Base-by-base conservation (phyloP, 257 asterid species). In the Penstemon newberryi region DNA sequence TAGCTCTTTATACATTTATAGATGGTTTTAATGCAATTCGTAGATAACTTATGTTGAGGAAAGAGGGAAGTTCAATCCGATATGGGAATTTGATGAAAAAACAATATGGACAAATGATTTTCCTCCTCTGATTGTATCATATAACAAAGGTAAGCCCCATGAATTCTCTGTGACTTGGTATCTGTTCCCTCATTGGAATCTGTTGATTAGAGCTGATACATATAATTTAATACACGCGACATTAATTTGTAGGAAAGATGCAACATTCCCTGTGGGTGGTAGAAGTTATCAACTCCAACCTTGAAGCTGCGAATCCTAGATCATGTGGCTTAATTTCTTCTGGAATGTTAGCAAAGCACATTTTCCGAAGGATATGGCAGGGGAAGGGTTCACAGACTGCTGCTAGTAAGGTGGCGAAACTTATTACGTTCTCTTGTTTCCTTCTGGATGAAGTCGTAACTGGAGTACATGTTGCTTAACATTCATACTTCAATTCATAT, bases 291-390 rank as follows among this genome's bases (percentile, higher is more conserved):
- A 83, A 72, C 66, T 81, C 92, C 65, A 80, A 79, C 62, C 77
- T 71, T 54, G 92, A 83, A 69, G 66, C 43, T n/a, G 70, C 58
- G 15, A 80, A 76, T 69, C 55, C 83, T 72, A 80, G 80, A 63
- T 66, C 81, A 62, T 78, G 86, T 70, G 80, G 78, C 39, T 74
- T 74, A 53, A 49, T 70, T 55, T 83, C 94, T 63, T 64, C 89
- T 46, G 84, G 81, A 66, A 81, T 80, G 77, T 71, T 65, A 50
- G 55, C 75, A 12, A 88, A 85, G 79, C 89, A 78, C 74, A 78
- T 80, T 78, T 88, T 93, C 73, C 83, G 99, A 76, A 83, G 92
- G 84, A 88, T 90, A 85, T 93, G 97, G 97, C 97, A 88, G 79
- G 96, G 97, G 81, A 93, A 87, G 82, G 96, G 86, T 49, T 87